Conservation (phyloP, 805 yeast species). For the Candida caryicola region DNA sequence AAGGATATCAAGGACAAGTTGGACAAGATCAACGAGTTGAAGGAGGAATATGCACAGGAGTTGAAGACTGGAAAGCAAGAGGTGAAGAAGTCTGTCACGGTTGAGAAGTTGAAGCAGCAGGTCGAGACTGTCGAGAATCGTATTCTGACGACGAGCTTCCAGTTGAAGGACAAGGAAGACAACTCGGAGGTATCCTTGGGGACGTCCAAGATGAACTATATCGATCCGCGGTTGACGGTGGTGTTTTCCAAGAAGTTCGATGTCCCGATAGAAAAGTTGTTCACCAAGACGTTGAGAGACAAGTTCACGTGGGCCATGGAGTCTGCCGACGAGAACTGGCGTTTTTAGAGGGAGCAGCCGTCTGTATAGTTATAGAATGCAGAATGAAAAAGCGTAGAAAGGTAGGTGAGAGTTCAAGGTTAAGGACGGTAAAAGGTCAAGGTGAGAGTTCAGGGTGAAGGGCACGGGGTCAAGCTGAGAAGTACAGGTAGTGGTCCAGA, state of each 20-base stretch:
- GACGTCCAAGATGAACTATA: slow-evolving; percentile 91
- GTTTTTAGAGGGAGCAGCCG: too few species aligned
- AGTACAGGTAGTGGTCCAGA: too few species aligned
- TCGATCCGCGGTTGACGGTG: slow-evolving; percentile 89
- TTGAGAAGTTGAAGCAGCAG: slow-evolving; percentile 71
- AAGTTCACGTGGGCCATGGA: slow-evolving; percentile 96
- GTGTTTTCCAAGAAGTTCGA: slow-evolving; percentile 80
- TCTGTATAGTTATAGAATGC: too few species aligned
- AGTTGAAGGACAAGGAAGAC: slow-evolving; percentile 88
- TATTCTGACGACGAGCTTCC: slow-evolving; percentile 64
- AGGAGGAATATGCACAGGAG: slow-evolving; percentile 54
- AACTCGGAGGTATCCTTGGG: slow-evolving; percentile 91
- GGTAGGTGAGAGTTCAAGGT: too few species aligned
- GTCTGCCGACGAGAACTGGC: slow-evolving; percentile 84
- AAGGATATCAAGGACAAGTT: slow-evolving; percentile 59
- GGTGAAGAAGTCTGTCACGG: slow-evolving; percentile 47
- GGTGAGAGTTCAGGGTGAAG: too few species aligned
- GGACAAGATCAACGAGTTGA: slow-evolving; percentile 50
- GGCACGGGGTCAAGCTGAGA: too few species aligned
- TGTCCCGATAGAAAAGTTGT: slow-evolving; percentile 90
- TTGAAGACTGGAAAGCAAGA: slow-evolving; percentile 56
- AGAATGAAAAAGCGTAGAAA: too few species aligned
- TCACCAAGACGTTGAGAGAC: slow-evolving; percentile 86
- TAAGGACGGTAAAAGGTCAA: too few species aligned
- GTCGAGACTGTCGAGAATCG: slow-evolving; percentile 70